Conservation (phyloP, 2,329 filamentous ascomycete genomes). For the Geosmithia putterillii region DNA sequence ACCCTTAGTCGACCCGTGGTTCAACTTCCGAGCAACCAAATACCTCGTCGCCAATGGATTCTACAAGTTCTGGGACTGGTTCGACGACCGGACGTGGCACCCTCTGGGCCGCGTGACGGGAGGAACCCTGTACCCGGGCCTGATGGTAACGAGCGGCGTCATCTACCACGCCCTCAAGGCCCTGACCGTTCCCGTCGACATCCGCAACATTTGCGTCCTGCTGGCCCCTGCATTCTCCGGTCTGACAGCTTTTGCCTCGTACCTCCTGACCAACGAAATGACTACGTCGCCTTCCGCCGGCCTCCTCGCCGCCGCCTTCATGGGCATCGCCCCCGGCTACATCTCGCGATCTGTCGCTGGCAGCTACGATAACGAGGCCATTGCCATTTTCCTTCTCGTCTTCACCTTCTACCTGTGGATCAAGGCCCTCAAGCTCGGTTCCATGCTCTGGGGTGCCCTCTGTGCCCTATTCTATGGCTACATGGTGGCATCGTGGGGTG, state of each 20-base stretch:
- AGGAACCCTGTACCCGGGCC: conserved; percentile 93
- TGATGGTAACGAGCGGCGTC: conserved; percentile 97
- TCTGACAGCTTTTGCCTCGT: conserved; percentile 82
- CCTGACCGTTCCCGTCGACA: conserved; percentile 87
- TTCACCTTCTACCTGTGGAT: conserved; percentile 99
- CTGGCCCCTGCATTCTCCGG: conserved; percentile 92
- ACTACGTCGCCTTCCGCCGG: conserved; percentile 88
- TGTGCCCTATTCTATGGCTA: conserved; percentile 97
- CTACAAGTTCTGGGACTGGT: conserved; percentile 99
- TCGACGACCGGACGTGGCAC: conserved; percentile 99
- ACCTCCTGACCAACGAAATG: conserved; percentile 96
- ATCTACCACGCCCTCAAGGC: conserved; percentile 92
- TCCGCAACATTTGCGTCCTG: conserved; percentile 96
- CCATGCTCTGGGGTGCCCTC: conserved; percentile 89
- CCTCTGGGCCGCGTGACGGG: conserved; percentile 95
- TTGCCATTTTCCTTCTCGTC: conserved; percentile 95
- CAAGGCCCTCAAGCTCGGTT: conserved; percentile 92
- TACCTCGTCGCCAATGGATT: conserved; percentile 96
- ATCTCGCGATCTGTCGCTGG: conserved; percentile 96
- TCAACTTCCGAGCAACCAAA: conserved; percentile 98
- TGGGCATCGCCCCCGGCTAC: conserved; percentile 95
- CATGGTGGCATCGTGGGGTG: conserved; percentile 99
- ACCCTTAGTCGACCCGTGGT: conserved; percentile 87
- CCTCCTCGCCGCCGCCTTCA: conserved; percentile 86
- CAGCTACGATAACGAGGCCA: conserved; percentile 98